Percentiles rank a stretch among this genome's conserved stretches.
These are phyloP conservation scores for Dothideomycetes sp. DNA, from an alignment of 2,329 filamentous ascomycete species.

Conservation along the genomic window DNA sequence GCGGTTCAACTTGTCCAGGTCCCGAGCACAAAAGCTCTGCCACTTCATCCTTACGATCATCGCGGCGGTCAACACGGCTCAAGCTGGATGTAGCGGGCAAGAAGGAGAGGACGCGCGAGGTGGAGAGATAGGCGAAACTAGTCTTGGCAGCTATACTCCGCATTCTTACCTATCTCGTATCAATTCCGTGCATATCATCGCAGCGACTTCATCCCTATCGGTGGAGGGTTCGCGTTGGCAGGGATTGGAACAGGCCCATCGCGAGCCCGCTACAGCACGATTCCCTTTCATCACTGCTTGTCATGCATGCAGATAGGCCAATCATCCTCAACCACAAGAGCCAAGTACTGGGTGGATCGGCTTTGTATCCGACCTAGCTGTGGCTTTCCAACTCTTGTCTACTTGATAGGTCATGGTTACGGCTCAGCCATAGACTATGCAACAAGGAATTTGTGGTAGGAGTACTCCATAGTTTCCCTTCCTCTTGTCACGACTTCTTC, in stretches of 20 bases:
- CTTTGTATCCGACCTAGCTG: neutral
- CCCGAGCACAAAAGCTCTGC: neutral
- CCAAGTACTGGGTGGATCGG: neutral
- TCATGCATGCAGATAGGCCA: neutral
- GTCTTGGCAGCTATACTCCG: too few species aligned
- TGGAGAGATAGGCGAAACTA: too few species aligned
- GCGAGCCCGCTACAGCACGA: too few species aligned
- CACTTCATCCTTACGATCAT: neutral
- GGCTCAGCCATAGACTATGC: too few species aligned
- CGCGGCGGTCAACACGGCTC: neutral
- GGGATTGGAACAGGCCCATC: too few species aligned
- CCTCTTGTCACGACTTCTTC: too few species aligned
- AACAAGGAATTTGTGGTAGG: neutral
- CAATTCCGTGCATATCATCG: neutral
- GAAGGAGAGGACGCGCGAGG: neutral
- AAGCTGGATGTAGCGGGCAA: neutral
- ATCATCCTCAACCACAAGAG: neutral
- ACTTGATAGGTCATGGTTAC: too few species aligned
- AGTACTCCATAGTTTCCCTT: neutral
- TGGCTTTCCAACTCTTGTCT: too few species aligned
- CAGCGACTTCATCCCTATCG: neutral
- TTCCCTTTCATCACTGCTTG: too few species aligned
- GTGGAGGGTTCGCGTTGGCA: neutral
- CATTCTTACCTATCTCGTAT: too few species aligned
- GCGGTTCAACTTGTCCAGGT: neutral